Percentiles rank a stretch among this genome's conserved stretches.
These are phyloP conservation scores for Skeletonema menzelii DNA, from an alignment of 108 stramenopile genomes.

Conservation along the genomic window DNA sequence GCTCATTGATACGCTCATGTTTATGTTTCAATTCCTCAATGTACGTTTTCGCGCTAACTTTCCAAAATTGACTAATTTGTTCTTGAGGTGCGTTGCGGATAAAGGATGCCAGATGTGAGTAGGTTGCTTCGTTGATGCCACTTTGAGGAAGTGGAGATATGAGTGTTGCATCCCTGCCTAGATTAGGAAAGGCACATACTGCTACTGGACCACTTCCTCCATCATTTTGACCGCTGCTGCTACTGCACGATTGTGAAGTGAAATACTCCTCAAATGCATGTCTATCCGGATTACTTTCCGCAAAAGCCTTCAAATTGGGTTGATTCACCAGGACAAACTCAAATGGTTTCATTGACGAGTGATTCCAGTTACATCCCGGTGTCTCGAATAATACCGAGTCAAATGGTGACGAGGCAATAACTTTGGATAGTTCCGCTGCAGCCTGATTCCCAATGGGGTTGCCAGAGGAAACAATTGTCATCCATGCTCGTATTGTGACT, in stretches of 20 bases:
- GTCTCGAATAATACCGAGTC: conserved; percentile 39
- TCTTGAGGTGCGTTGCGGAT: conserved; percentile 46
- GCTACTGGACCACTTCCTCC: background rate
- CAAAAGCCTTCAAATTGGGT: conserved; percentile 47
- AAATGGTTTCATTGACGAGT: conserved; percentile 29
- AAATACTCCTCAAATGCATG: conserved; percentile 56
- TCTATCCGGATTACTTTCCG: conserved; percentile 52
- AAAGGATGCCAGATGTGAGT: conserved; percentile 68
- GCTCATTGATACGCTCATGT: conserved; percentile 6
- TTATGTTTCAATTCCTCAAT: conserved; percentile 31
- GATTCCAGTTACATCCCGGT: conserved; percentile 25
- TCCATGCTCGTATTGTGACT: conserved; percentile 38
- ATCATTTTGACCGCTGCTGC: background rate
- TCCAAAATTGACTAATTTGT: conserved; percentile 60
- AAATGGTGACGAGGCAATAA: conserved; percentile 38
- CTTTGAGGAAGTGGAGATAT: conserved; percentile 45
- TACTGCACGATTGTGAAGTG: background rate
- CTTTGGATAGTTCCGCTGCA: conserved; percentile 18
- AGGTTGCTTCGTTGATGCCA: conserved; percentile 24
- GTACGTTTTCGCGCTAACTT: conserved; percentile 35
- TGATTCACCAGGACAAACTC: conserved; percentile 72
- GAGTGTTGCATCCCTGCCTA: conserved; percentile 64
- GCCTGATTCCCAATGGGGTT: conserved; percentile 11
- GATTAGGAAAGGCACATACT: conserved; percentile 58
- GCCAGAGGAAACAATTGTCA: conserved; percentile 28